Conservation (phyloP, 192 early-diverging fungal species). For the Entomortierella chlamydospora region DNA sequence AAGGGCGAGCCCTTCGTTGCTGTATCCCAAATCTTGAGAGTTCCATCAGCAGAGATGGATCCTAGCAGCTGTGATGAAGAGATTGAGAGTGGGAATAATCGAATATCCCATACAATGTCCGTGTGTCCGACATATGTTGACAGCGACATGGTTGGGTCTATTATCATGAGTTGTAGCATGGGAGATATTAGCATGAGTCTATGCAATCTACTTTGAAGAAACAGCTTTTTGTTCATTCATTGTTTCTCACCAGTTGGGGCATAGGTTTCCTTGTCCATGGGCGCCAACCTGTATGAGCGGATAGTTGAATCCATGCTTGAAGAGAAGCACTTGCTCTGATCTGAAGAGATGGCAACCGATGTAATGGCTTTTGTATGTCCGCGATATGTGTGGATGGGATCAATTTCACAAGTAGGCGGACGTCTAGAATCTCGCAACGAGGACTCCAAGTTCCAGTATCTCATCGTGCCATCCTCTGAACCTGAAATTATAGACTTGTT, state of each 20-base stretch:
- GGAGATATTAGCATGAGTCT: too few species aligned
- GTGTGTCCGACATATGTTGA: conserved; percentile 83
- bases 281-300: conserved; percentile 71
- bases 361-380: conserved; percentile 80
- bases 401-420: conserved; percentile 60
- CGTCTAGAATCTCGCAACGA: conserved; percentile 54
- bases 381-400: conserved; percentile 78
- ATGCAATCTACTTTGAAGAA: too few species aligned
- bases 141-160: conserved; percentile 64
- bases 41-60: conserved; percentile 83
- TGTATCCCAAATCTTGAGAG: conserved; percentile 85
- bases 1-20: conserved; percentile 55
- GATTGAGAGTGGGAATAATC: conserved; percentile 68
- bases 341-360: conserved; percentile 68
- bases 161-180: too few species aligned
- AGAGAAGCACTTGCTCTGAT: conserved; percentile 73
- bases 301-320: conserved; percentile 81
- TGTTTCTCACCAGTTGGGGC: conserved; percentile 62
- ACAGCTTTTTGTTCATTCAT: too few species aligned
- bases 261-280: conserved; percentile 66
- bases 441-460: conserved; percentile 77
- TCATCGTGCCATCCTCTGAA: conserved; percentile 85
- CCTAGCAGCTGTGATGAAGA: conserved; percentile 67
- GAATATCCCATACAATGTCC: conserved; percentile 88
- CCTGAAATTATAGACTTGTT: conserved; percentile 72